Evolutionary conservation across 352 stramenopile genomes (phyloP), one percentile per base, ranked within the genome.

Genomic region (Elongisporangium prolatum): DNA sequence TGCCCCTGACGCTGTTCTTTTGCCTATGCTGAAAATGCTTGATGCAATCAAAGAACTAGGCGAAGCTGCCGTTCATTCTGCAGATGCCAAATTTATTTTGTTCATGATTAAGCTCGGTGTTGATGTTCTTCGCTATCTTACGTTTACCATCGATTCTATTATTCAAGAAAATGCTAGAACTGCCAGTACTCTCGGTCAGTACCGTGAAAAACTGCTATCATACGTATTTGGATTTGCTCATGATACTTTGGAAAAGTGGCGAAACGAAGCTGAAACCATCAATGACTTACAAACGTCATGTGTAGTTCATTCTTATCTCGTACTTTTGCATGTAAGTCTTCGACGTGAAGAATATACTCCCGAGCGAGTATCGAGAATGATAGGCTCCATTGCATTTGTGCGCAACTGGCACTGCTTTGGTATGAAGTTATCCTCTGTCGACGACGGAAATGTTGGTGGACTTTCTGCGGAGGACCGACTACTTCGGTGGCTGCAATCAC

Each of bases 381-480:
- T 96, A 48, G 86, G 86, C 4, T 93, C 85, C 14, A 77, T 97
- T 48, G 84, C 83, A 8, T 96, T 93, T 38, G 82, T 97, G 22
- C 84, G 88, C 21, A 97, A 96, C 61, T 97, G 88, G 88, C 88
- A 97, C 64, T 93, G 88, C 60, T 97, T 97, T 59, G 88, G 88
- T 0, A 91, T 95, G 81, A 88, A 88, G 25, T 64, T 95, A 4
- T 90, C 84, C 17, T 44, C 34, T 44, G 34, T 44, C 34, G 34
- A 44, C 10, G 5, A 61, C 69, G 0, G 80, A 84, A 48, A 66
- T 61, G 52, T 53, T 54, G 22, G 65, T n/a, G 70, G 63, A 1
- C 48, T 95, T 18, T 78, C 74, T 10, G 84, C 79, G 7, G 81
- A 95, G 68, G 80, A 95, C 20, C 72, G 88, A 0, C 51, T 97